Conservation (phyloP, 495 filamentous ascomycete species). For the Aspergillus cavernicola region DNA sequence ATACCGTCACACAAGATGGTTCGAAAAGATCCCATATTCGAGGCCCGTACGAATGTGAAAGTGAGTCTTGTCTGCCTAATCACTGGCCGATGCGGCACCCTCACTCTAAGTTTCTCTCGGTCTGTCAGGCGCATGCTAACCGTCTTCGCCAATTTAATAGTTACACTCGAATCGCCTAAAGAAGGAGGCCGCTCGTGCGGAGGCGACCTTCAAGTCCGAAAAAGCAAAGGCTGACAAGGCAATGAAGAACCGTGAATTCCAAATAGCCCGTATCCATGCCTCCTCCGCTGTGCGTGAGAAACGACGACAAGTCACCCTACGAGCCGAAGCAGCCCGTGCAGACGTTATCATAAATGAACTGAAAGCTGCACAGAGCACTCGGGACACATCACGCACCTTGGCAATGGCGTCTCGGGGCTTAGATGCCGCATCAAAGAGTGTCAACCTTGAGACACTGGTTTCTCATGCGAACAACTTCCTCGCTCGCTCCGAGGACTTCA, state of each 20-base stretch:
- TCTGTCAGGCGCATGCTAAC: background rate
- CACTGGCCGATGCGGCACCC: background rate
- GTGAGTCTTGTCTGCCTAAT: slow-evolving; percentile 17
- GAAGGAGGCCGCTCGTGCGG: slow-evolving; percentile 44
- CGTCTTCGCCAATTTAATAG: slow-evolving; percentile 16
- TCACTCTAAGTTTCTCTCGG: background rate
- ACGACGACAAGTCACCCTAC: slow-evolving; percentile 42
- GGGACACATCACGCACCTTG: slow-evolving; percentile 44
- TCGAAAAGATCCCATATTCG: slow-evolving; percentile 48
- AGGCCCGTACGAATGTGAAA: slow-evolving; percentile 50
- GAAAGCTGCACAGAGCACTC: slow-evolving; percentile 45
- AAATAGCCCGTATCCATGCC: slow-evolving; percentile 49
- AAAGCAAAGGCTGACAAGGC: slow-evolving; percentile 48
- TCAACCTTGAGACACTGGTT: slow-evolving; percentile 43
- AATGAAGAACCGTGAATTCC: slow-evolving; percentile 49
- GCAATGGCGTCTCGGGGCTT: slow-evolving; percentile 41
- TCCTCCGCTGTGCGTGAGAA: slow-evolving; percentile 47
- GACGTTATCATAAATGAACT: slow-evolving; percentile 51
- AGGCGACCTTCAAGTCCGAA: slow-evolving; percentile 46
- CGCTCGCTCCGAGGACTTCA: slow-evolving; percentile 45
- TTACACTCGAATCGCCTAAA: slow-evolving; percentile 47
- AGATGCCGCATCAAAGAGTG: slow-evolving; percentile 42
- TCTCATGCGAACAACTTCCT: slow-evolving; percentile 48
- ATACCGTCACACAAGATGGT: slow-evolving; percentile 32
- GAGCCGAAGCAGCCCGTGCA: slow-evolving; percentile 44